Percentiles rank a stretch among this genome's conserved stretches.
phyloP scores from a whole-genome alignment of 2,329 filamentous ascomycete genomes.

The Aspergillus sp. region DNA sequence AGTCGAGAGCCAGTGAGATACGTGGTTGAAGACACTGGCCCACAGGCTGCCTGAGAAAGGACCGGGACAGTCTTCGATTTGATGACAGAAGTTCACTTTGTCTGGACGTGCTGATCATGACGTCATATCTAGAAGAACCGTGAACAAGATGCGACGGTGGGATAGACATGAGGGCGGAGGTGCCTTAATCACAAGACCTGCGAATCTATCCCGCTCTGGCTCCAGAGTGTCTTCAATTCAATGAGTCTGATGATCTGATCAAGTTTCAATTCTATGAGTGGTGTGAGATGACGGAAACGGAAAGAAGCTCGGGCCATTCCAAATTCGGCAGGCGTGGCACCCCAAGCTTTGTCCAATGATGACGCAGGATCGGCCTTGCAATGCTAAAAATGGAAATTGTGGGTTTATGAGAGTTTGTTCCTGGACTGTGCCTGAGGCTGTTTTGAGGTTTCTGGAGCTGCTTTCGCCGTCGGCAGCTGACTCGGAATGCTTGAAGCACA shows the following conservation, averaged over 20 bases:
- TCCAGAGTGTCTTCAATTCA: too few relatives aligned
- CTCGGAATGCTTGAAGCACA: neutral
- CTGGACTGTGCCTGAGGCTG: constrained; percentile 1
- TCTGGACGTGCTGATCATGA: neutral
- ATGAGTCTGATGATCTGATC: too few relatives aligned
- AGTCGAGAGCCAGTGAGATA: constrained; percentile 4
- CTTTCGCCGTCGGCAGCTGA: neutral
- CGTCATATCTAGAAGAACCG: neutral
- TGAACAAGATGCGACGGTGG: neutral
- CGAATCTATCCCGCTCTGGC: too few relatives aligned
- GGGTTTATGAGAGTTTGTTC: neutral
- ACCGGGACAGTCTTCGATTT: neutral
- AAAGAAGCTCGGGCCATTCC: neutral
- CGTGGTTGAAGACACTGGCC: neutral
- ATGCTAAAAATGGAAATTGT: neutral
- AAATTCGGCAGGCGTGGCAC: neutral
- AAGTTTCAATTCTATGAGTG: too few relatives aligned
- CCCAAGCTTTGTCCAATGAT: neutral
- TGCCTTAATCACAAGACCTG: neutral
- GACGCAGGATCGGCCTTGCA: neutral
- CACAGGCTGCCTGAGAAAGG: neutral
- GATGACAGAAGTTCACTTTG: neutral
- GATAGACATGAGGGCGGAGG: neutral
- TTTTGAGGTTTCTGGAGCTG: neutral
- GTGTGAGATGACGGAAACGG: neutral